Evolutionary conservation across 2,329 filamentous ascomycete species (phyloP).

Genomic region (Leptodontidium sp.): DNA sequence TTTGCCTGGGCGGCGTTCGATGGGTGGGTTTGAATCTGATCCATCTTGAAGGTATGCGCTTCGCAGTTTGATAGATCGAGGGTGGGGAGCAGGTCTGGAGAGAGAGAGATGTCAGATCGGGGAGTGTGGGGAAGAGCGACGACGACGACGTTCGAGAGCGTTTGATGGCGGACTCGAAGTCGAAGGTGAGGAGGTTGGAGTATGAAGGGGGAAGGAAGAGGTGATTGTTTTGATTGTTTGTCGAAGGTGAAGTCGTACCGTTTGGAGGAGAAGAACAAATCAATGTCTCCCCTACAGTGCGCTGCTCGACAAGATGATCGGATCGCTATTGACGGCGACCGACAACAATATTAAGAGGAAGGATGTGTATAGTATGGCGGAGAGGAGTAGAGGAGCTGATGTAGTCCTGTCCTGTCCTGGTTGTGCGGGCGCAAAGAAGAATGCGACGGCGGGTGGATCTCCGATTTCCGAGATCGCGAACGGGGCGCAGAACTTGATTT

Average conservation of each 20-base stretch:
- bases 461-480: constrained; percentile 16
- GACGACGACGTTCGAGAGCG: constrained; percentile 34
- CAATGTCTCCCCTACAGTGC: constrained; percentile 88
- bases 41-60: constrained; percentile 63
- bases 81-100: constrained; percentile 41
- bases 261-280: constrained; percentile 94
- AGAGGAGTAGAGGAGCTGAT: not conserved
- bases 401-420: not conserved
- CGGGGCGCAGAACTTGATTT: constrained; percentile 2
- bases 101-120: constrained; percentile 41
- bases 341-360: constrained; percentile 33
- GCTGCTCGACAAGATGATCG: constrained; percentile 49
- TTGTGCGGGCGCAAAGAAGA: constrained; percentile 17
- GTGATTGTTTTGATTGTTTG: constrained; percentile 30
- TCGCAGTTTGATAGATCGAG: constrained; percentile 42
- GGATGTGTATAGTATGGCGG: constrained; percentile 22
- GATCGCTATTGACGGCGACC: constrained; percentile 35
- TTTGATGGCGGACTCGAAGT: constrained; percentile 32
- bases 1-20: constrained; percentile 91
- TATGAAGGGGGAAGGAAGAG: constrained; percentile 13
- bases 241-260: constrained; percentile 56
- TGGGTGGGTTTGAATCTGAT: constrained; percentile 90
- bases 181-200: constrained; percentile 24
- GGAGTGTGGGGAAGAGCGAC: constrained; percentile 17
- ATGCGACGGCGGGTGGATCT: constrained; percentile 14